A percentile compares a stretch with the other conserved stretches of the same genome.
Conservation (phyloP, 257 asterid species). For the Lithospermum erythrorhizon region DNA sequence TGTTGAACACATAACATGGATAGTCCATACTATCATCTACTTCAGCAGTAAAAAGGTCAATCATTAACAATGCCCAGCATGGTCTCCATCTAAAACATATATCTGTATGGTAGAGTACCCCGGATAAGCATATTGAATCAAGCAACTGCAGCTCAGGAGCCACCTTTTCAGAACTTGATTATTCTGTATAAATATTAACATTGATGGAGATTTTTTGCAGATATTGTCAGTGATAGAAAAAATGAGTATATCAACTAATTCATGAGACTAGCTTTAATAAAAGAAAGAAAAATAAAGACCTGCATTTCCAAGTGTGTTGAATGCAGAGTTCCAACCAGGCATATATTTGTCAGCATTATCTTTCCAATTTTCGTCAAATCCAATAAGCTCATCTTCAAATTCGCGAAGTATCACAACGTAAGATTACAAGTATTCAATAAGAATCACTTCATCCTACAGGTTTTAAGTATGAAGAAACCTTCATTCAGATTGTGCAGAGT, state of each 20-base stretch:
- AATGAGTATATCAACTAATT: too few species aligned
- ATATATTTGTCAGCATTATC: slow-evolving; percentile 44
- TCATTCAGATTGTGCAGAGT: slow-evolving; percentile 81
- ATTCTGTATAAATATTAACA: too few species aligned
- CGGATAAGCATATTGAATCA: neutral
- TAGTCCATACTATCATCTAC: too few species aligned
- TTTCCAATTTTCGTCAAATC: slow-evolving; percentile 75
- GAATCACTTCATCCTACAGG: neutral
- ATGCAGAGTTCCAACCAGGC: slow-evolving; percentile 59
- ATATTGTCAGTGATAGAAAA: too few species aligned
- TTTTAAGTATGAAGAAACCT: slow-evolving; percentile 31
- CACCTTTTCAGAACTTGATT: too few species aligned
- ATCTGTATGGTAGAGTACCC: neutral
- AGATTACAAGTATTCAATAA: neutral
- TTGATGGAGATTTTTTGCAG: too few species aligned
- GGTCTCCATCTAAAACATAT: neutral
- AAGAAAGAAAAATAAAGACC: slow-evolving; percentile 20
- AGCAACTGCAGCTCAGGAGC: too few species aligned
- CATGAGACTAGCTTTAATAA: neutral
- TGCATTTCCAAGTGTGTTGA: slow-evolving; percentile 45
- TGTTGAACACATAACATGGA: too few species aligned
- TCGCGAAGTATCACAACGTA: slow-evolving; percentile 4
- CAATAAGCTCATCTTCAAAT: slow-evolving; percentile 50
- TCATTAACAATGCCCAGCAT: neutral
- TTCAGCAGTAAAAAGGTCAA: too few species aligned